Evolutionary conservation across 2,329 filamentous ascomycete genomes (phyloP).

Genomic region (Orbilia quercus): DNA sequence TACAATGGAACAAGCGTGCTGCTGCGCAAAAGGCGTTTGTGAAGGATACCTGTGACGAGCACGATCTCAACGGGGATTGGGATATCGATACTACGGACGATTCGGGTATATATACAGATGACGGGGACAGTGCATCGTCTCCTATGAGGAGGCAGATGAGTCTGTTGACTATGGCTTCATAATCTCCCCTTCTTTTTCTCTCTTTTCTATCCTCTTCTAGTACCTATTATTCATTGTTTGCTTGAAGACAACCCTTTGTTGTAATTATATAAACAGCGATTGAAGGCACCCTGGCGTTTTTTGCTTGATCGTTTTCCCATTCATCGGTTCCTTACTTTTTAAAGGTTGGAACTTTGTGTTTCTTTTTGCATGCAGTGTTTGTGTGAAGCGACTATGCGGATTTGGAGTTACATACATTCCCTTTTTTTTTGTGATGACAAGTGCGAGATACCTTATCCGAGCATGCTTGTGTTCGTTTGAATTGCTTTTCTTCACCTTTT

Average conservation of each 20-base stretch:
- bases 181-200: conserved; percentile 8
- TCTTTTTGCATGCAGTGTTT: conserved; percentile 20
- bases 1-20: conserved; percentile 94
- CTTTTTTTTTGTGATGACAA: not conserved
- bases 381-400: conserved; percentile 9
- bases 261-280: conserved; percentile 42
- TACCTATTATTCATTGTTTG: conserved; percentile 10
- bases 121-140: conserved; percentile 75
- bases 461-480: no score
- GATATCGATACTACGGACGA: conserved; percentile 87
- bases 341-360: not conserved
- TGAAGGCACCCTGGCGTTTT: conserved; percentile 16
- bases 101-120: conserved; percentile 75
- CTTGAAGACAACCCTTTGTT: conserved; percentile 8
- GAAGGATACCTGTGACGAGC: conserved; percentile 63
- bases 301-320: not conserved
- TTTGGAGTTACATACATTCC: conserved; percentile 24
- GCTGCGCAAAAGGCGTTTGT: conserved; percentile 89
- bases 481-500: no score
- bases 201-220: not conserved
- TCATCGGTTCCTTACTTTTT: not conserved
- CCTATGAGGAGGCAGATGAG: conserved; percentile 79
- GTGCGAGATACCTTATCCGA: conserved; percentile 2
- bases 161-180: conserved; percentile 71
- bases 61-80: conserved; percentile 73